These are phyloP conservation scores for Beauveria bassiana DNA, from an alignment of 2,329 filamentous ascomycete species.

Conservation along the genomic window DNA sequence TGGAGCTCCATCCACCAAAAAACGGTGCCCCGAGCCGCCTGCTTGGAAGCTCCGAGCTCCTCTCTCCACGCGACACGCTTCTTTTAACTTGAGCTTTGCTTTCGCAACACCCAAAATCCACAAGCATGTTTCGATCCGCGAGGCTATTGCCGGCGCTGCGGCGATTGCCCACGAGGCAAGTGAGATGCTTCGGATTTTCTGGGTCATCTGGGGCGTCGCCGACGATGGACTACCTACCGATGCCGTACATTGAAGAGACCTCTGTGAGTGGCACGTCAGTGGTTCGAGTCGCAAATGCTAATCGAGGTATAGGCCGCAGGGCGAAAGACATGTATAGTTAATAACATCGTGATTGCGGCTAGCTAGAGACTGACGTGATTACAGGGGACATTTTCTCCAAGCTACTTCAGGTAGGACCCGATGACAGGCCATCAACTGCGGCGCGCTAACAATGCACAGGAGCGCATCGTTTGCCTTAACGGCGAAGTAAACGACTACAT, in stretches of 20 bases:
- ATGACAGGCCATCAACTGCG: background rate
- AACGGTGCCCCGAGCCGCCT: background rate
- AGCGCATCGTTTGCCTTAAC: slow-evolving; percentile 91
- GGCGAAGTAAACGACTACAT: slow-evolving; percentile 84
- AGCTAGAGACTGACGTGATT: background rate
- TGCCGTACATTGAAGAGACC: slow-evolving; percentile 49
- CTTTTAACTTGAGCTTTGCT: slow-evolving; percentile 2
- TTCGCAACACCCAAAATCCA: background rate
- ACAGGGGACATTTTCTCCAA: slow-evolving; percentile 77
- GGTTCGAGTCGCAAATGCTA: slow-evolving; percentile 17
- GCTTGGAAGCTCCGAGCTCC: background rate
- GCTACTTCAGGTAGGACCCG: slow-evolving; percentile 54
- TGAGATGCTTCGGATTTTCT: slow-evolving; percentile 37
- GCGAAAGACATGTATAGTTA: slow-evolving; percentile 63
- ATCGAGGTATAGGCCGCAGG: slow-evolving; percentile 54
- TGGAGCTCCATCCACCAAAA: background rate
- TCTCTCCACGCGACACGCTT: background rate
- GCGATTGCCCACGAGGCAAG: slow-evolving; percentile 26
- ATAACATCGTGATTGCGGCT: background rate
- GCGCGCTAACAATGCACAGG: slow-evolving; percentile 36
- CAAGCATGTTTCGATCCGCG: slow-evolving; percentile 24
- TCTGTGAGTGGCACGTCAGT: slow-evolving; percentile 24
- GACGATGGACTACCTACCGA: slow-evolving; percentile 38
- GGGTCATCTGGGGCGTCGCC: slow-evolving; percentile 22
- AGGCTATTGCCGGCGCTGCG: slow-evolving; percentile 25